Evolutionary conservation across 192 early-diverging fungal species (phyloP).

Genomic region (Chytriomyces sp.): DNA sequence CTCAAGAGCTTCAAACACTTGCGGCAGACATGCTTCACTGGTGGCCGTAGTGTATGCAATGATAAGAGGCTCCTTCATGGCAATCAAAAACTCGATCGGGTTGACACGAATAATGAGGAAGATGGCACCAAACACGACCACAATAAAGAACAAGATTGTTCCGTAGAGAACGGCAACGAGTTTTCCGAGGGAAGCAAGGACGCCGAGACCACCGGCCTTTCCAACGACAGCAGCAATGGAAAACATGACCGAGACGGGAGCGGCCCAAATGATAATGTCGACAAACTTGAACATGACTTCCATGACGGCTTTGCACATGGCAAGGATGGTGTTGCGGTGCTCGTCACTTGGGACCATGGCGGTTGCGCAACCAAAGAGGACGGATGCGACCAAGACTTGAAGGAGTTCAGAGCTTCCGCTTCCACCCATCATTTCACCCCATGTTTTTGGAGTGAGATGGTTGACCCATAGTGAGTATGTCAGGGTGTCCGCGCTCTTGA

Average conservation of each 20-base stretch:
- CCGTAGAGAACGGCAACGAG: conserved; percentile 69
- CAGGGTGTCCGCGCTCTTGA: conserved; percentile 34
- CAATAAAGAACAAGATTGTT: conserved; percentile 65
- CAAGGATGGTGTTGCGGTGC: conserved; percentile 52
- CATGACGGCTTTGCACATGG: conserved; percentile 60
- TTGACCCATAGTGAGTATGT: conserved; percentile 62
- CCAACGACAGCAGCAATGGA: conserved; percentile 67
- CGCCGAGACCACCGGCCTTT: conserved; percentile 58
- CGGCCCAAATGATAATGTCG: conserved; percentile 42
- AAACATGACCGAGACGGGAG: conserved; percentile 71
- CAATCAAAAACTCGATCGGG: conserved; percentile 55
- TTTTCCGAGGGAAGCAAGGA: conserved; percentile 65
- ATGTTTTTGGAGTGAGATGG: conserved; percentile 65
- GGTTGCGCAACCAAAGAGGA: conserved; percentile 63
- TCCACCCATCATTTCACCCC: conserved; percentile 56
- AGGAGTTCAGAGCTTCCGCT: conserved; percentile 51
- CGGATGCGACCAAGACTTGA: conserved; percentile 67
- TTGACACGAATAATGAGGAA: conserved; percentile 61
- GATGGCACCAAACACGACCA: conserved; percentile 63
- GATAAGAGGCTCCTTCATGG: conserved; percentile 65
- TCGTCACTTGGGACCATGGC: conserved; percentile 41
- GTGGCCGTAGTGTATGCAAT: conserved; percentile 79
- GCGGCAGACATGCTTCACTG: conserved; percentile 72
- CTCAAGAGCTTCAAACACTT: conserved; percentile 73
- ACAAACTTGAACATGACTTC: conserved; percentile 68